Conservation (phyloP, 345 rosid species). For the Theobroma cacao region DNA sequence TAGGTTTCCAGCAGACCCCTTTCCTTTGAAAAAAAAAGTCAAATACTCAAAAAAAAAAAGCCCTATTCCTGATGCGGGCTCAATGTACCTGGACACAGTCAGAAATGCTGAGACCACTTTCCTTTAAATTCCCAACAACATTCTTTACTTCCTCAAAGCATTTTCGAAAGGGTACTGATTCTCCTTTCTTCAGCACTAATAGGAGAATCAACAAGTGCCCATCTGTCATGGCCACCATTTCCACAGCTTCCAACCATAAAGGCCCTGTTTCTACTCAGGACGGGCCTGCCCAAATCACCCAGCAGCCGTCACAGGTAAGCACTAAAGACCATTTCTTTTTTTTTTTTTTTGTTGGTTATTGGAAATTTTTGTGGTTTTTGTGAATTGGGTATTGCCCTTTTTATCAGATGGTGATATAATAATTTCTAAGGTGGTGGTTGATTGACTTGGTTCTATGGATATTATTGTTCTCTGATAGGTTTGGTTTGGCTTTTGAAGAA, state of each 20-base stretch:
- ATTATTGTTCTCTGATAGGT: background rate
- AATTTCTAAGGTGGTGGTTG: too few relatives aligned
- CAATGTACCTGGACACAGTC: constrained; percentile 2
- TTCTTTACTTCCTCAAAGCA: background rate
- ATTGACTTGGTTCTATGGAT: background rate
- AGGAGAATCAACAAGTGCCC: background rate
- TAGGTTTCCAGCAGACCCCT: too few relatives aligned
- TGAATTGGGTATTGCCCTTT: background rate
- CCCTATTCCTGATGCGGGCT: background rate
- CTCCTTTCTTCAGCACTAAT: background rate
- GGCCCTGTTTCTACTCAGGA: constrained; percentile 4
- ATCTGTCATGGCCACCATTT: background rate
- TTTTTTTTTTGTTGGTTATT: background rate
- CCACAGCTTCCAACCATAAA: constrained; percentile 10
- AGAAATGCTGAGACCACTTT: background rate
- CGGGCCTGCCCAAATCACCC: constrained; percentile 1
- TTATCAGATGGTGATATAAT: background rate
- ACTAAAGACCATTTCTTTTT: background rate
- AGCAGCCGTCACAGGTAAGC: constrained; percentile 4
- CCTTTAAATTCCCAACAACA: background rate
- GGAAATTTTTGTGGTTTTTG: background rate
- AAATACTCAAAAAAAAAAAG: background rate
- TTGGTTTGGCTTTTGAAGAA: background rate
- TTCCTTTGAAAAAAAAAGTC: background rate
- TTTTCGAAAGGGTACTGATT: background rate